These are phyloP conservation scores for Venturia aucupariae DNA, from an alignment of 2,329 filamentous ascomycete species.

Conservation along the genomic window DNA sequence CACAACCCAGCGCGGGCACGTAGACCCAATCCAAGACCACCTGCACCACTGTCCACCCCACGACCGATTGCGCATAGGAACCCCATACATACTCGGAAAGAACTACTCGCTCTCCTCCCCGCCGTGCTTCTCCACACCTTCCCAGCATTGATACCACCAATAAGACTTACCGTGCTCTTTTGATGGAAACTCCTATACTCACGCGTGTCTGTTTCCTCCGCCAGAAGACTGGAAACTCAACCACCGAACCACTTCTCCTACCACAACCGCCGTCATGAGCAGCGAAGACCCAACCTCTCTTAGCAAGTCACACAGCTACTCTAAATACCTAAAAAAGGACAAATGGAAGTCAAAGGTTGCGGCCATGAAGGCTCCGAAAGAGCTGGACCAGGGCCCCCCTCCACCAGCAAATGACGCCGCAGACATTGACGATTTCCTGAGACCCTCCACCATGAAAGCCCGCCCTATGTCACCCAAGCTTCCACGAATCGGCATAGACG, in stretches of 20 bases:
- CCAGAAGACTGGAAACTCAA: not conserved
- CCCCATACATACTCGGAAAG: not conserved
- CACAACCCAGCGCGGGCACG: too few species aligned
- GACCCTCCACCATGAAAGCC: conserved; percentile 39
- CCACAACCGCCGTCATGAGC: conserved; percentile 6
- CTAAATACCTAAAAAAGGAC: conserved; percentile 31
- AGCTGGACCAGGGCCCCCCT: conserved; percentile 27
- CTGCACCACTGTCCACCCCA: too few species aligned
- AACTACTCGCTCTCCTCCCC: not conserved
- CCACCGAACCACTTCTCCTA: not conserved
- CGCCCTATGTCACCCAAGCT: conserved; percentile 25
- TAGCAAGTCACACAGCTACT: conserved; percentile 11
- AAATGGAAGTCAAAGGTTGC: conserved; percentile 33
- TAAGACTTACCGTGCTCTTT: not conserved
- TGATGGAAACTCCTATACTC: not conserved
- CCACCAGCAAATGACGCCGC: conserved; percentile 28
- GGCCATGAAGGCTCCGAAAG: conserved; percentile 10
- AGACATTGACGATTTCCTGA: conserved; percentile 50
- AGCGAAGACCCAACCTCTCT: not conserved
- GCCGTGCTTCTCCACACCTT: not conserved
- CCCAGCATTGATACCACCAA: not conserved
- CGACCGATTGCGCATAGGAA: not conserved
- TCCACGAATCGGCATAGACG: conserved; percentile 40
- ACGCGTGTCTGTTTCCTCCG: not conserved
- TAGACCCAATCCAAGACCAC: too few species aligned